These are phyloP conservation scores for Eragrostis tef DNA, from an alignment of 202 grass and related monocot genomes.

Conservation along the genomic window DNA sequence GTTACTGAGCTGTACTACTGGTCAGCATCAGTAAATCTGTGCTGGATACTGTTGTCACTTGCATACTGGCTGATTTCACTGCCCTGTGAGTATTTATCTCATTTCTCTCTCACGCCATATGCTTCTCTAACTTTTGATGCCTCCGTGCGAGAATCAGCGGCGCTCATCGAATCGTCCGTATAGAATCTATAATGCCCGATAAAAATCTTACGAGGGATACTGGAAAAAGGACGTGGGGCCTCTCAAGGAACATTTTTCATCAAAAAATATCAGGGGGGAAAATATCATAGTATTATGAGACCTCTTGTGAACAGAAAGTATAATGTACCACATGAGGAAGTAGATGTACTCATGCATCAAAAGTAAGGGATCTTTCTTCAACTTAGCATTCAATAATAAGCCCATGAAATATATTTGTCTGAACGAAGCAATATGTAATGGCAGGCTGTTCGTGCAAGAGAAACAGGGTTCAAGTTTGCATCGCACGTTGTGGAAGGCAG, in stretches of 20 bases:
- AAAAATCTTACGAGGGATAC: background rate
- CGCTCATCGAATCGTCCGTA: background rate
- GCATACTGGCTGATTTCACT: background rate
- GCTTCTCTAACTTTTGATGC: background rate
- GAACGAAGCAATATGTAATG: no score
- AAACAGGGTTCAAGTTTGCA: no score
- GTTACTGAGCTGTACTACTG: background rate
- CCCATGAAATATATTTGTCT: no score
- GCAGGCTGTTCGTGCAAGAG: no score
- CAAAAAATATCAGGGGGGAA: background rate
- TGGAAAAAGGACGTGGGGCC: background rate
- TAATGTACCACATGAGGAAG: no score
- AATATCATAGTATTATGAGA: background rate
- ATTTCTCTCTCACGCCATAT: background rate
- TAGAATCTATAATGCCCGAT: constrained; percentile 21
- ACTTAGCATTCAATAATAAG: background rate
- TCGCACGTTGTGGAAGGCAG: no score
- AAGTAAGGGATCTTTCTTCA: no score
- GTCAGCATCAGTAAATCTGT: background rate
- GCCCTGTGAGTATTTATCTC: no score
- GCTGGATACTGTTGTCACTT: background rate
- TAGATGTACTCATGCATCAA: no score
- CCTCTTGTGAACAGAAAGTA: background rate
- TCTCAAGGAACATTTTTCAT: background rate
- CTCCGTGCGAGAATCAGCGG: background rate